Conservation (phyloP, 257 asterid species). For the Fraxinus excelsior region DNA sequence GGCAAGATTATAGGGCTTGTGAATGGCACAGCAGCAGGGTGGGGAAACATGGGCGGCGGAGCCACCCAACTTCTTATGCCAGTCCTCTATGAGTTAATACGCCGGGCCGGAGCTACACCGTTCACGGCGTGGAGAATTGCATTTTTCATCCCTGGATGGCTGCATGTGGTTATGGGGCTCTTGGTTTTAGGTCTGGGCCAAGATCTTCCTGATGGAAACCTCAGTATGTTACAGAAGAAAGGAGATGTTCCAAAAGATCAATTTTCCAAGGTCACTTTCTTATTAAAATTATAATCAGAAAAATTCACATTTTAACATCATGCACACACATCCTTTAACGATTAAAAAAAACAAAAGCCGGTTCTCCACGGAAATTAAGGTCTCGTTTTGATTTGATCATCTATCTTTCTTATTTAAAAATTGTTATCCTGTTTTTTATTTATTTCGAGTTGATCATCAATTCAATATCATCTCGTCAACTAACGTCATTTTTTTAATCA, state of each 20-base stretch:
- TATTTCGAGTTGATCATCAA: no score
- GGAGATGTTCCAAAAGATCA: constrained; percentile 47
- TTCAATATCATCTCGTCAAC: no score
- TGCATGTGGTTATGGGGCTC: constrained; percentile 54
- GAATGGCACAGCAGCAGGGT: constrained; percentile 62
- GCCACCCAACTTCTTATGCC: constrained; percentile 68
- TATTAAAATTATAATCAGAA: not conserved
- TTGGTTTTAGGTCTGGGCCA: constrained; percentile 53
- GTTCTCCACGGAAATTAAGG: no score
- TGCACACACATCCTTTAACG: no score
- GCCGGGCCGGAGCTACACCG: constrained; percentile 44
- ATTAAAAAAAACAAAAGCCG: no score
- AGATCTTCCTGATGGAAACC: constrained; percentile 67
- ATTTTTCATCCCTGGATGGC: constrained; percentile 52
- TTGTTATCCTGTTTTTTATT: no score
- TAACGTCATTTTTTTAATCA: no score
- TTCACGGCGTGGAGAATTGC: constrained; percentile 66
- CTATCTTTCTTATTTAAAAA: not conserved
- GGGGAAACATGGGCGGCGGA: constrained; percentile 77
- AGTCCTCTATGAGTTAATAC: constrained; percentile 41
- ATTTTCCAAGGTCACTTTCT: constrained; percentile 36
- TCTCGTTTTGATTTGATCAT: no score
- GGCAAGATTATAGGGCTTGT: constrained; percentile 54
- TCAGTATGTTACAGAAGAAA: constrained; percentile 36
- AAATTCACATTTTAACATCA: no score